Percentiles rank a stretch among this genome's conserved stretches.
Conservation (phyloP, 2,329 filamentous ascomycete genomes). For the Verticillium nonalfalfae region DNA sequence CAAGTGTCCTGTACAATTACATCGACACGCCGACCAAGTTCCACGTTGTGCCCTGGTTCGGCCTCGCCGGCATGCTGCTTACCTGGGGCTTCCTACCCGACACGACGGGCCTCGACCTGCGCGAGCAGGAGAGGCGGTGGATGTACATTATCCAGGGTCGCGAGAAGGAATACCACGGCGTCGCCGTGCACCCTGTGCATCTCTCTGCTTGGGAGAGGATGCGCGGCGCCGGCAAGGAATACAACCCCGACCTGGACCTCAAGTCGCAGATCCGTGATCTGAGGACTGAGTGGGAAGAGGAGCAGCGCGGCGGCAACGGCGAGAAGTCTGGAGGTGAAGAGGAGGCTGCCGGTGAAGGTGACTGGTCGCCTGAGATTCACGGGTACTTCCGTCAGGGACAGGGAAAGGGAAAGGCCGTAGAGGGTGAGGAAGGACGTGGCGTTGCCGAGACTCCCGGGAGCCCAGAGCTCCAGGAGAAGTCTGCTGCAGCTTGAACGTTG, state of each 20-base stretch:
- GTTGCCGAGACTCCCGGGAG: not conserved
- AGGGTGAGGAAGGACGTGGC: not conserved
- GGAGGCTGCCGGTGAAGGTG: conserved; percentile 38
- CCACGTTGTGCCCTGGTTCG: conserved; percentile 92
- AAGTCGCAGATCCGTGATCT: conserved; percentile 81
- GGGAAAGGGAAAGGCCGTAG: not conserved
- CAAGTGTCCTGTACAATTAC: conserved; percentile 91
- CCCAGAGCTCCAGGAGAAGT: not conserved
- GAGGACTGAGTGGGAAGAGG: conserved; percentile 54
- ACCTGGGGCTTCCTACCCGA: conserved; percentile 89
- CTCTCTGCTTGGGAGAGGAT: conserved; percentile 83
- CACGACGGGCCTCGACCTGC: conserved; percentile 91
- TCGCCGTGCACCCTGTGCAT: conserved; percentile 85
- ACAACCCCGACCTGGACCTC: conserved; percentile 78
- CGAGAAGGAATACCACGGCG: conserved; percentile 81
- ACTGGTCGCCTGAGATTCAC: not conserved
- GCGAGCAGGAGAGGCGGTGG: conserved; percentile 96
- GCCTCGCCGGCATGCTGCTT: conserved; percentile 76
- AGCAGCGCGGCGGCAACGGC: conserved; percentile 24
- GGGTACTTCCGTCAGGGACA: not conserved
- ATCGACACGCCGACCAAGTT: conserved; percentile 81
- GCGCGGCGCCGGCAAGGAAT: conserved; percentile 71
- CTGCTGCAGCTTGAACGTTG: not conserved
- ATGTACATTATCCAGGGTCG: conserved; percentile 73
- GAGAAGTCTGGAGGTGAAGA: conserved; percentile 30